These are phyloP conservation scores for Cymbopogon citratus DNA, from an alignment of 176 grass and related monocot species.

Conservation along the genomic window DNA sequence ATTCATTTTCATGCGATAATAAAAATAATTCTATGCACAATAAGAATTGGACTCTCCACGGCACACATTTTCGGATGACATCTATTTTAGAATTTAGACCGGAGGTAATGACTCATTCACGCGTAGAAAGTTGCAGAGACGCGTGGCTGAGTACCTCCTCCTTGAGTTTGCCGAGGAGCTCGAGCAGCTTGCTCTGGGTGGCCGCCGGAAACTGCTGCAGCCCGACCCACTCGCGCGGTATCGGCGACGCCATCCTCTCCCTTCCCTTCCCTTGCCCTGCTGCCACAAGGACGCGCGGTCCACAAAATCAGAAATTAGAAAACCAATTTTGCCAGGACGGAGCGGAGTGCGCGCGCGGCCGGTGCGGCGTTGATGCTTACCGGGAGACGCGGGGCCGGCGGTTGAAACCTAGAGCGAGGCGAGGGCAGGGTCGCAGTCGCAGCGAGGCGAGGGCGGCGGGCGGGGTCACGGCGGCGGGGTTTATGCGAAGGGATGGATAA, in stretches of 20 bases:
- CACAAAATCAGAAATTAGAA: slow-evolving; percentile 17
- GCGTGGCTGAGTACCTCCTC: slow-evolving; percentile 49
- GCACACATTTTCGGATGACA: neutral
- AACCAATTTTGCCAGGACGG: slow-evolving; percentile 8
- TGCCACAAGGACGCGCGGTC: neutral
- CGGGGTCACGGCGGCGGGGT: neutral
- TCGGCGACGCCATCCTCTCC: slow-evolving; percentile 44
- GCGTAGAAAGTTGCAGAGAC: neutral
- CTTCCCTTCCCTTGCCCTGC: slow-evolving; percentile 4
- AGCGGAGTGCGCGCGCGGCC: neutral
- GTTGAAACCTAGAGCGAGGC: neutral
- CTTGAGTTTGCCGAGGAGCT: slow-evolving; percentile 76
- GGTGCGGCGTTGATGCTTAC: neutral
- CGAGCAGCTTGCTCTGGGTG: slow-evolving; percentile 80
- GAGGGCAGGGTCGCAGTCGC: neutral
- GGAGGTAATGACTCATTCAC: neutral
- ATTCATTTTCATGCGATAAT: neutral
- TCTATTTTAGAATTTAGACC: neutral
- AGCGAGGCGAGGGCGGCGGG: neutral
- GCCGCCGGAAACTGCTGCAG: slow-evolving; percentile 78
- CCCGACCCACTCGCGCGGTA: slow-evolving; percentile 76
- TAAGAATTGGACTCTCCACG: neutral
- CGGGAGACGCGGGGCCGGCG: neutral
- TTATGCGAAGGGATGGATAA: neutral
- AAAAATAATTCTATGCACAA: neutral